Percentiles rank a stretch among this genome's conserved stretches.
phyloP scores from a whole-genome alignment of 2,329 filamentous ascomycete species.

The Penicillium italicum region DNA sequence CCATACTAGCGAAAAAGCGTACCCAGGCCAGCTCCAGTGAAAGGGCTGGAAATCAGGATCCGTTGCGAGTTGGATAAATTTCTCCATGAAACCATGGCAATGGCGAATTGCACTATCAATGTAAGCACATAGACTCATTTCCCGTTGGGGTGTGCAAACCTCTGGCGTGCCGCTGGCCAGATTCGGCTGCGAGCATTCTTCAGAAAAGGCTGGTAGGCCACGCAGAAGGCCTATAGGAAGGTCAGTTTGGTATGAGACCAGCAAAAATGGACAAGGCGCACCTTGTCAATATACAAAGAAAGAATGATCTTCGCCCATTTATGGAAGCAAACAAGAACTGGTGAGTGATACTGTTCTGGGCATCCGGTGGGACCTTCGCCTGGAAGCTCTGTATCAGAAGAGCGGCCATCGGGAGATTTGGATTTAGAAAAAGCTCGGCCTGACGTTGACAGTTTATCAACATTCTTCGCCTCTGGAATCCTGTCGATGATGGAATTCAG shows the following conservation, averaged over 20 bases:
- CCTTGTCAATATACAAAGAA: constrained; percentile 46
- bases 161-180: constrained; percentile 47
- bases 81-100: constrained; percentile 49
- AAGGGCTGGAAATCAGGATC: constrained; percentile 49
- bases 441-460: constrained; percentile 18
- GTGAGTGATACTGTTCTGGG: constrained; percentile 43
- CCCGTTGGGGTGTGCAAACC: constrained; percentile 23
- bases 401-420: constrained; percentile 27
- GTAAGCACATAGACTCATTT: constrained; percentile 7
- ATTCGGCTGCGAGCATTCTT: constrained; percentile 48
- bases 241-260: neutral
- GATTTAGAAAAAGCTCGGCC: constrained; percentile 27
- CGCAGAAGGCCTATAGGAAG: constrained; percentile 41
- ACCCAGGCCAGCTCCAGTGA: constrained; percentile 49
- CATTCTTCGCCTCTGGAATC: constrained; percentile 36
- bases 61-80: constrained; percentile 47
- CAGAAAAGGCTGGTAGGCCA: constrained; percentile 48
- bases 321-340: constrained; percentile 44
- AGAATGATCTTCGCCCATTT: constrained; percentile 47
- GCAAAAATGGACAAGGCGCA: constrained; percentile 14
- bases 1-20: constrained; percentile 4
- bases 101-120: constrained; percentile 41
- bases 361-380: constrained; percentile 38
- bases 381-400: constrained; percentile 32
- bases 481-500: constrained; percentile 43